Evolutionary conservation across 1,139 yeast genomes (phyloP).

Genomic region (Nematodospora anomalae): DNA sequence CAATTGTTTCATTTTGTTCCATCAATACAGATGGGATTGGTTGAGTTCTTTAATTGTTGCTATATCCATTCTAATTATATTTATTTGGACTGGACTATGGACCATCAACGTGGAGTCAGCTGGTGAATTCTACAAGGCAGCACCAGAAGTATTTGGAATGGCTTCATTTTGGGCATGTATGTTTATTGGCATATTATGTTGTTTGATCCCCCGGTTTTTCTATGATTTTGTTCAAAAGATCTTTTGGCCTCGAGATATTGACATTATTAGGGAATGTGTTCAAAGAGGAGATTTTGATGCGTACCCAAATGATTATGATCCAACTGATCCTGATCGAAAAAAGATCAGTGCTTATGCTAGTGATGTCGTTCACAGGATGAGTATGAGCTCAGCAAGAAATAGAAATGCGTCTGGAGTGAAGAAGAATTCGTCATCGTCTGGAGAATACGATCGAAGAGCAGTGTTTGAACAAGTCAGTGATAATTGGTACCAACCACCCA

Average conservation of each 20-base stretch:
- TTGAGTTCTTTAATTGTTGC: conserved; percentile 60
- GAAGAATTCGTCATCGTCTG: conserved; percentile 2
- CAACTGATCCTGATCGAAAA: conserved; percentile 54
- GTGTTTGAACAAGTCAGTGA: conserved; percentile 5
- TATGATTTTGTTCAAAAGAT: conserved; percentile 63
- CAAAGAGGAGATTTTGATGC: conserved; percentile 58
- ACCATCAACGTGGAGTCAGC: conserved; percentile 54
- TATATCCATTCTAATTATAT: conserved; percentile 66
- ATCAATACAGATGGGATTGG: conserved; percentile 97
- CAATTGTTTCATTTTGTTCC: conserved; percentile 73
- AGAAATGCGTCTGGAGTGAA: background rate
- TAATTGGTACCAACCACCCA: conserved; percentile 10
- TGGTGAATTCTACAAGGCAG: conserved; percentile 75
- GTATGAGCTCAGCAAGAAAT: conserved; percentile 11
- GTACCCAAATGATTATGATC: conserved; percentile 61
- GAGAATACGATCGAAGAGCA: conserved; percentile 3
- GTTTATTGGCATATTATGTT: conserved; percentile 66
- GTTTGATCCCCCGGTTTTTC: conserved; percentile 76
- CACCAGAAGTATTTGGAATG: conserved; percentile 69
- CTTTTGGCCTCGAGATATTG: conserved; percentile 75
- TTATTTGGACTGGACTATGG: conserved; percentile 93
- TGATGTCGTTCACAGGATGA: conserved; percentile 22
- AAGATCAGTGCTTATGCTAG: conserved; percentile 35
- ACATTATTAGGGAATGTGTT: conserved; percentile 79
- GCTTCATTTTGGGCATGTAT: conserved; percentile 81